Evolutionary conservation across 306 rosid species (phyloP).

Genomic region (Hippophae rhamnoides): DNA sequence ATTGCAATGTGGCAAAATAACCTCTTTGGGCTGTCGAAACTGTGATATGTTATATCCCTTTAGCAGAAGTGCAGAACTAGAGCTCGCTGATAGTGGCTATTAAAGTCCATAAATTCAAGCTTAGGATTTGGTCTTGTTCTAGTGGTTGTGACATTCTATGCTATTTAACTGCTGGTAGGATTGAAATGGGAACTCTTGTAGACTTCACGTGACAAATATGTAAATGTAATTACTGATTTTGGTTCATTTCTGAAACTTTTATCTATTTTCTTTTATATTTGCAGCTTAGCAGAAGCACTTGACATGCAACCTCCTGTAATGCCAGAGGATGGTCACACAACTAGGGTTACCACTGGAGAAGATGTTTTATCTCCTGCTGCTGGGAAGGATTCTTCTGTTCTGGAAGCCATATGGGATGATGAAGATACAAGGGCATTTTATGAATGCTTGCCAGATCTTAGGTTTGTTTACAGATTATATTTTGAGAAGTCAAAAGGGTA

Average conservation of each 20-base stretch:
- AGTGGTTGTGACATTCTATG: too few species aligned
- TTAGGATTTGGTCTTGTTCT: too few species aligned
- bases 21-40: too few species aligned
- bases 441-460: constrained; percentile 96
- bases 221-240: neutral
- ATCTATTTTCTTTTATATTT: constrained; percentile 8
- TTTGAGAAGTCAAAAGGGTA: neutral
- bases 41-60: too few species aligned
- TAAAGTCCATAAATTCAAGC: too few species aligned
- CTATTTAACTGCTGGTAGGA: too few species aligned
- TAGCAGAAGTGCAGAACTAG: too few species aligned
- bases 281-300: constrained; percentile 95
- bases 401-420: constrained; percentile 93
- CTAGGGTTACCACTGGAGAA: constrained; percentile 85
- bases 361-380: constrained; percentile 64
- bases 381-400: constrained; percentile 80
- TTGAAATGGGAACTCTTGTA: too few species aligned
- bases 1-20: too few species aligned
- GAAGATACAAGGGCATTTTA: constrained; percentile 92
- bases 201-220: too few species aligned
- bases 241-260: neutral
- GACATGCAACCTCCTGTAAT: constrained; percentile 98
- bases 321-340: constrained; percentile 98
- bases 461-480: constrained; percentile 42
- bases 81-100: too few species aligned